Base-by-base conservation (phyloP, 2,329 filamentous ascomycete species). In the Fusarium verticillioides region DNA sequence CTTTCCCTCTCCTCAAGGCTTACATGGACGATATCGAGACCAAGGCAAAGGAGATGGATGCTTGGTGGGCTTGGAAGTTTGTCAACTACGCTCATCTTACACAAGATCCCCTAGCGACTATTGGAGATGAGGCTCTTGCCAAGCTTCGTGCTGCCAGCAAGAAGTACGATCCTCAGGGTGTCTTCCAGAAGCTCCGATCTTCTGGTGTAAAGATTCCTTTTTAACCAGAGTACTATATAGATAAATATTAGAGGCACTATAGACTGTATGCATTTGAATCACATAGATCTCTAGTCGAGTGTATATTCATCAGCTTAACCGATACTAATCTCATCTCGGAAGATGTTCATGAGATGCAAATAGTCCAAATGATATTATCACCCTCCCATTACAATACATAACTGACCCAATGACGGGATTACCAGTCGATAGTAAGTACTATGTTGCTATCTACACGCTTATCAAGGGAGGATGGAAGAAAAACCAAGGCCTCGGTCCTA, bases 61-160 rank as follows among this genome's bases (percentile, higher is more conserved):
- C 78, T 9, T 73, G 70, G 11, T 80, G 79, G 68, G 62, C 76
- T 9, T 81, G 79, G 78, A 77, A 75, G 50, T 87, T 85, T 58
- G 77, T 86, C 57, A 86, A 87, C 75, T 87, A 87, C 54, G 84
- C 84, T 4, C 78, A 82, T 47, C 66, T 73, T 5, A 78, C 75
- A 23, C 84, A 87, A 74, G 78, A 84, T 37, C 79, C 81, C 5
- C 76, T 86, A 13, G 47, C 75, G 4, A 77, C 80, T 4, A 84
- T 84, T 63, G 85, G 85, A 0, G 68, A 79, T 12, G 79, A 81
- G 32, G 84, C 82, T 30, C 63, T 85, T 26, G 72, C 75, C 2
- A 80, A 77, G 60, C 66, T 84, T 53, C 75, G 72, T 58, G 74
- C 72, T 19, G 78, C 81, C 2, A 79, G 79, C 18, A 63, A 70